Evolutionary conservation across 1,284 basidiomycete species (phyloP), one percentile per base, ranked within the genome.

Genomic region (Cerioporus squamosus): DNA sequence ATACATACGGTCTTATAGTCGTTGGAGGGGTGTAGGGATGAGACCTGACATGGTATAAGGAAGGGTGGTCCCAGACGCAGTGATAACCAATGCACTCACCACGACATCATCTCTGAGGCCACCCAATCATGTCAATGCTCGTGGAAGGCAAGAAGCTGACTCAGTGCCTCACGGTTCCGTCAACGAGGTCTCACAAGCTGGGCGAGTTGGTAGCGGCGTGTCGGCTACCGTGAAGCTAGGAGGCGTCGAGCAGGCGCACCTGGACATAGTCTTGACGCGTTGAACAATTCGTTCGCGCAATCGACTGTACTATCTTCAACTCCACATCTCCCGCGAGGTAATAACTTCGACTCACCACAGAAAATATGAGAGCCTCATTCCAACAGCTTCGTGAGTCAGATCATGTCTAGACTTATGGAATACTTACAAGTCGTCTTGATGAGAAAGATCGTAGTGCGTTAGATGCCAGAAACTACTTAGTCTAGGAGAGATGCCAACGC

Each of bases 231-330:
- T 9, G 26, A 29, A 29, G 26, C 26, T 6, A 6, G 26, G 26
- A 29, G 26, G 5, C 5, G 26, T 29, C 6, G 26, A 29, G 7
- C 10, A 42, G 12, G 24, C 65, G 43, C 67, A 85, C 90, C 90
- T 65, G 91, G 91, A 70, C 92, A 94, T 33, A 91, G 77, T 48
- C 89, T 83, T 15, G 90, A 83, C 2, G 82, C 77, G 60, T 85
- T 89, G 74, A 94, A 94, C 18, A 92, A 74, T 65, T 91, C 87
- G 68, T 92, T 93, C 22, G 92, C 92, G 70, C 93, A 94, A 20
- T 91, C 88, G 59, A 93, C 90, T 93, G 46, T 12, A 22, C n/a
- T 20, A 29, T 5, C 31, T 18, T 48, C 18, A 23, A 17, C 39
- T 18, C 40, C 36, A 22, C 15, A 46, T 20, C 57, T 18, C 31